phyloP scores from a whole-genome alignment of 2,329 filamentous ascomycete genomes.

The Penicillium rolfsii region DNA sequence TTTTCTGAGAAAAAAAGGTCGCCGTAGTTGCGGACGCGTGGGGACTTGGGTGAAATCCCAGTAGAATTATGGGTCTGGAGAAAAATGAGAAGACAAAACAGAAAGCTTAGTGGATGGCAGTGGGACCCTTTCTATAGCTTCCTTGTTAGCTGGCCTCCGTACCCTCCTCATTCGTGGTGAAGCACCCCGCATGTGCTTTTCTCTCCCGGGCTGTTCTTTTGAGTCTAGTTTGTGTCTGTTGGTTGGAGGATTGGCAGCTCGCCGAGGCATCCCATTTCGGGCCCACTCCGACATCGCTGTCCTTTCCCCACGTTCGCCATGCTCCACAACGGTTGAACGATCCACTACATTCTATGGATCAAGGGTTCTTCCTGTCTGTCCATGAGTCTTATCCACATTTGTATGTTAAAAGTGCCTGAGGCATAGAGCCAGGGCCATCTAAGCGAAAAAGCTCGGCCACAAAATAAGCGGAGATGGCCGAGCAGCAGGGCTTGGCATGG shows the following conservation, averaged over 20 bases:
- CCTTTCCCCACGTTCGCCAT: background rate
- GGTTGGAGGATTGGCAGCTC: background rate
- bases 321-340: background rate
- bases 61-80: background rate
- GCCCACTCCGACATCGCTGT: background rate
- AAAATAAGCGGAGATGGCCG: background rate
- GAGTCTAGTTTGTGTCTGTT: background rate
- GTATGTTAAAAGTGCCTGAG: background rate
- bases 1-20: background rate
- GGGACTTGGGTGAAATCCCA: background rate
- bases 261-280: background rate
- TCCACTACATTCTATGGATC: background rate
- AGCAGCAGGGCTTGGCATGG: background rate
- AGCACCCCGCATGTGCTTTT: background rate
- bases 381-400: background rate
- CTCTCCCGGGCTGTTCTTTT: background rate
- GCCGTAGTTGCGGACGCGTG: background rate
- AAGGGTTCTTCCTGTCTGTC: background rate
- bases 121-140: slow-evolving; percentile 2
- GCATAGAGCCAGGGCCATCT: background rate
- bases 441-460: background rate
- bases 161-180: background rate
- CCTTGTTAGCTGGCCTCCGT: background rate
- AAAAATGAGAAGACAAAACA: background rate
- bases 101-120: background rate